Conservation (phyloP, 352 stramenopile genomes). For the Phytophthora europaea region DNA sequence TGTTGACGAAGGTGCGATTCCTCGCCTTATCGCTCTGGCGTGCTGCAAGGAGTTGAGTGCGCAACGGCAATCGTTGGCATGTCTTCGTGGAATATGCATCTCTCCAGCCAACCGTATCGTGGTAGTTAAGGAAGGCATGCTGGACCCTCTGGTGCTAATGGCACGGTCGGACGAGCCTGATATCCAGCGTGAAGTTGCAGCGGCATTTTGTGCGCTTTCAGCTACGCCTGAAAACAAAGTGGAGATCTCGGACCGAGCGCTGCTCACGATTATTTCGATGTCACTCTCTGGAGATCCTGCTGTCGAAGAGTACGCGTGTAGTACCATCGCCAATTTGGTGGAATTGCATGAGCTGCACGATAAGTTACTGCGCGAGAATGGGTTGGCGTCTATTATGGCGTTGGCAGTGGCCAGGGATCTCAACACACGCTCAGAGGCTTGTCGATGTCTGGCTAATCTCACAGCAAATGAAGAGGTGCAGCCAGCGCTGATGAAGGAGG, state of each 20-base stretch:
- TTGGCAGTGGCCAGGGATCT: constrained; percentile 91
- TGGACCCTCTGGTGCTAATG: constrained; percentile 97
- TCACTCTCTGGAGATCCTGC: constrained; percentile 92
- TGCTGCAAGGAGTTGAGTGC: constrained; percentile 95
- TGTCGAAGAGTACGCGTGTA: constrained; percentile 95
- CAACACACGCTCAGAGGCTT: constrained; percentile 93
- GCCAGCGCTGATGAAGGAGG: constrained; percentile 92
- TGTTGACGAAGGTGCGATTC: constrained; percentile 94
- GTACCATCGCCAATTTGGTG: constrained; percentile 96
- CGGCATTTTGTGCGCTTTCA: constrained; percentile 95
- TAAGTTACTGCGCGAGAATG: constrained; percentile 96
- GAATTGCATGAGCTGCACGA: constrained; percentile 95
- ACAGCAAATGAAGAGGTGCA: constrained; percentile 96
- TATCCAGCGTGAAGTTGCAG: constrained; percentile 94
- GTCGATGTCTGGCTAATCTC: constrained; percentile 95
- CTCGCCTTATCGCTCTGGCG: constrained; percentile 94
- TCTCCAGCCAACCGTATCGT: constrained; percentile 88
- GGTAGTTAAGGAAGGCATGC: constrained; percentile 95
- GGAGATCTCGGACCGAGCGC: constrained; percentile 93
- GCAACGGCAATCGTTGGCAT: constrained; percentile 94
- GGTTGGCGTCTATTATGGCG: constrained; percentile 93
- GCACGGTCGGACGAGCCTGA: constrained; percentile 93
- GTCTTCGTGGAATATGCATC: constrained; percentile 95
- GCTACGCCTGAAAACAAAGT: constrained; percentile 97
- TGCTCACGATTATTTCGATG: constrained; percentile 97